Evolutionary conservation across 2,329 filamentous ascomycete genomes (phyloP), one percentile per base, ranked within the genome.

Genomic region (Fusarium beomiforme): DNA sequence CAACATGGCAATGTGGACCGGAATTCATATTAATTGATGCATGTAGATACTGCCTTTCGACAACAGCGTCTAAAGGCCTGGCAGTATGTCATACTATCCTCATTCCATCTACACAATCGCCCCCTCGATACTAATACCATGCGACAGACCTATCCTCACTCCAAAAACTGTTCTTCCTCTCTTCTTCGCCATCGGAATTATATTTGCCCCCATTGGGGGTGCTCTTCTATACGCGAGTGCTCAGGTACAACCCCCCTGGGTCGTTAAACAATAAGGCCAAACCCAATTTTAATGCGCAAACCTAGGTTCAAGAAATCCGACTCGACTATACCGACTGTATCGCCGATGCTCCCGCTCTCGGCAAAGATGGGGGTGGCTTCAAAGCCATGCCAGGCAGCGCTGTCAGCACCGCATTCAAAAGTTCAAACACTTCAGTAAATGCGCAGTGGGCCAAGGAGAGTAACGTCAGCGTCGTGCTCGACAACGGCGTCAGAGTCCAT

Each of bases 61-160:
- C 96, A 99, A 81, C 96, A 99, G 83, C 91, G 96, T 79, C 84
- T 99, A 82, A 98, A 98, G 84, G 96, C 96, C 85, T 99, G 96
- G 96, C 96, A 99, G 92, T 97, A 86, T 83, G 94, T 77, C 19
- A 23, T 41, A 12, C 71, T 24, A 31, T 24, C 31, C 26, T 54
- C 56, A 62, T 59, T 59, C 36, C 59, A 24, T 42, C 23, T 58
- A 59, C 59, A 59, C 41, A 54, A 43, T 50, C 33, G 19, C 39
- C 24, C n/a, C 49, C 63, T 58, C 60, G 51, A 75, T 69, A 75
- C 84, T 86, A 77, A 86, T 81, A 56, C 19, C 36, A 56, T 59
- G 69, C 74, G 21, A 74, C 78, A 96, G 93, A 84, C 95, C 95
- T 39, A 98, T 98, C 78, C 86, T 98, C 55, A 98, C 95, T 6